Percentiles rank a stretch among this genome's conserved stretches.
Conservation (phyloP, 2,329 filamentous ascomycete genomes). For the Zymoseptoria passerinii region DNA sequence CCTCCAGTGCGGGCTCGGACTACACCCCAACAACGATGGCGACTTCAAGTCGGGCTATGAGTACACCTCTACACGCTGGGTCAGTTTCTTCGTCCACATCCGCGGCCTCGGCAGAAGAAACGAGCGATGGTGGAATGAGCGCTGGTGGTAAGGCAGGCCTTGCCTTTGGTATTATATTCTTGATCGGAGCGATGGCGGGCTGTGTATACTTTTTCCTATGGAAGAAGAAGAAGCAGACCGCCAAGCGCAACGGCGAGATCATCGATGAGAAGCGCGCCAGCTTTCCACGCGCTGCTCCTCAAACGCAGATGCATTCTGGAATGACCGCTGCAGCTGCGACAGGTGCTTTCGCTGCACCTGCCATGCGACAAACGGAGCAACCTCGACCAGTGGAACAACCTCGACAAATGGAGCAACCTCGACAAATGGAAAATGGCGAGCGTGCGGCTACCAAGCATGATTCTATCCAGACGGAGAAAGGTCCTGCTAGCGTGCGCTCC, state of each 20-base stretch:
- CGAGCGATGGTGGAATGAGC: constrained; percentile 33
- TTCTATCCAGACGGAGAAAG: constrained; percentile 22
- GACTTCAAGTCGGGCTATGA: constrained; percentile 4
- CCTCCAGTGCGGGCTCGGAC: neutral
- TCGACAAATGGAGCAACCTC: neutral
- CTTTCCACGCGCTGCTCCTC: constrained; percentile 15
- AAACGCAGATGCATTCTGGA: constrained; percentile 10
- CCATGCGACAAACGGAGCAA: neutral
- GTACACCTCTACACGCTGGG: constrained; percentile 19
- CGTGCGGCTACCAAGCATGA: constrained; percentile 10
- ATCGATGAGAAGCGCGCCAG: constrained; percentile 32
- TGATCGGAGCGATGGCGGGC: constrained; percentile 57
- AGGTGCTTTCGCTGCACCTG: constrained; percentile 5
- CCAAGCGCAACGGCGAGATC: constrained; percentile 27
- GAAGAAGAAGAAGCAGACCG: constrained; percentile 55
- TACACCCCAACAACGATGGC: neutral
- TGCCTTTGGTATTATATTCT: constrained; percentile 69
- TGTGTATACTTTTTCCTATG: constrained; percentile 64
- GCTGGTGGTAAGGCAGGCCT: constrained; percentile 65
- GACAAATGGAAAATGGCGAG: neutral
- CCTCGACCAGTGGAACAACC: neutral
- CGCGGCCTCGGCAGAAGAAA: constrained; percentile 3
- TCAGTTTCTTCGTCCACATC: constrained; percentile 7
- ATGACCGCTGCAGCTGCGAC: constrained; percentile 3
- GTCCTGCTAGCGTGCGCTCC: constrained; percentile 33